A percentile compares a stretch with the other conserved stretches of the same genome.
Evolutionary conservation across 306 rosid species (phyloP).

Genomic region (Prosopis cineraria): DNA sequence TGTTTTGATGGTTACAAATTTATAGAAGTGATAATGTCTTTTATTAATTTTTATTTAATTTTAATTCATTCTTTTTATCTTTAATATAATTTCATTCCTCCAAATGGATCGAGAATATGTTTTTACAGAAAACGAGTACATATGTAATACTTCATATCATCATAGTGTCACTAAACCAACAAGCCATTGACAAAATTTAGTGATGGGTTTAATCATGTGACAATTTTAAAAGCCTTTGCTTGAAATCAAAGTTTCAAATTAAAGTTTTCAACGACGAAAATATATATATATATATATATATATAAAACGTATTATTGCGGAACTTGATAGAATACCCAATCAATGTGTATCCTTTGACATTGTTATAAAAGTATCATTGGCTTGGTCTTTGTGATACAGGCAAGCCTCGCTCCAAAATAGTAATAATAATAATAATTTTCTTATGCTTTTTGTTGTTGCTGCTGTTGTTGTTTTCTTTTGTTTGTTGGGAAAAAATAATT

Average conservation of each 20-base stretch:
- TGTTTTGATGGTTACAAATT: no score
- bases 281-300: no score
- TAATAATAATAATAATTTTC: no score
- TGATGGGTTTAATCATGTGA: constrained; percentile 13
- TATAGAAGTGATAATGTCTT: no score
- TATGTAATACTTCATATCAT: background rate
- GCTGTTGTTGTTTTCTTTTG: no score
- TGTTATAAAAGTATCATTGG: background rate
- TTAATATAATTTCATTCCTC: no score
- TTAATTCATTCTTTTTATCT: no score
- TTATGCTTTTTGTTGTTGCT: no score
- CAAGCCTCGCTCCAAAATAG: background rate
- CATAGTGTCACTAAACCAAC: background rate
- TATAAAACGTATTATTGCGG: no score
- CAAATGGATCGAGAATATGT: no score
- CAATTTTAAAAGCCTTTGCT: constrained; percentile 34
- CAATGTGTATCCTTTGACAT: background rate
- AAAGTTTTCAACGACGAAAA: constrained; percentile 14
- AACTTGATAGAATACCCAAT: background rate
- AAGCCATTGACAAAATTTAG: background rate
- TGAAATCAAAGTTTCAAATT: constrained; percentile 36
- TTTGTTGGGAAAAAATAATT: background rate
- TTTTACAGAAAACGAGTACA: no score
- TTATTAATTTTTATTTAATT: no score
- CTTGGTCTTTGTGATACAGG: background rate